These are phyloP conservation scores for Sporisorium graminicola DNA, from an alignment of 1,284 basidiomycete genomes.

Conservation along the genomic window DNA sequence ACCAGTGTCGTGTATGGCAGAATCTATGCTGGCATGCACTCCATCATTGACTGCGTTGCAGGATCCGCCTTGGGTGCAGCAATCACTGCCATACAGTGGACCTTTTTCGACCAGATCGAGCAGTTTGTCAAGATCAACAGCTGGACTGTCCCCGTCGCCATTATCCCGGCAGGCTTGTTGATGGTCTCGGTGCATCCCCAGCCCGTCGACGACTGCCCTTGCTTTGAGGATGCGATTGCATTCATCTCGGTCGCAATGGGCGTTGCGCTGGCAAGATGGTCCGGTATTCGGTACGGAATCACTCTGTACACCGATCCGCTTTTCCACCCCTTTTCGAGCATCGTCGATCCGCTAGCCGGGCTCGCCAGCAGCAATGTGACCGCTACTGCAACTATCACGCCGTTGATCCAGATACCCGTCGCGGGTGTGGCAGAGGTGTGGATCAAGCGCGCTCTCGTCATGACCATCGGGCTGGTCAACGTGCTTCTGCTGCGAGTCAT, in stretches of 20 bases:
- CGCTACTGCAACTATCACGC: background rate
- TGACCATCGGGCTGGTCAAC: conserved; percentile 73
- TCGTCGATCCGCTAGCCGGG: conserved; percentile 5
- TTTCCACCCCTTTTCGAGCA: conserved; percentile 22
- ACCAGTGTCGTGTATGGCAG: conserved; percentile 87
- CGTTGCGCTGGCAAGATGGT: conserved; percentile 79
- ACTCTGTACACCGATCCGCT: conserved; percentile 28
- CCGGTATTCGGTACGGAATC: conserved; percentile 32
- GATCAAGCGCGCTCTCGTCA: conserved; percentile 69
- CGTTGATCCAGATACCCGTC: conserved; percentile 31
- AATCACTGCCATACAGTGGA: conserved; percentile 71
- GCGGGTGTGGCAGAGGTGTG: conserved; percentile 21
- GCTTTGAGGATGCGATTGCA: conserved; percentile 97
- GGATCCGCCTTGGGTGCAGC: conserved; percentile 65
- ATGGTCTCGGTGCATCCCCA: conserved; percentile 88
- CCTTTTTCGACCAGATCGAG: conserved; percentile 68
- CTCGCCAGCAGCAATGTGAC: background rate
- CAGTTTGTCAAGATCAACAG: conserved; percentile 69
- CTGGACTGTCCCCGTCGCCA: conserved; percentile 76
- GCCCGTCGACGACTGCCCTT: conserved; percentile 90
- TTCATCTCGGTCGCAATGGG: conserved; percentile 88
- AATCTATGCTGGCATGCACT: conserved; percentile 76
- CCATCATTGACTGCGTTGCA: conserved; percentile 66
- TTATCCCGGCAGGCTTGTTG: conserved; percentile 78
- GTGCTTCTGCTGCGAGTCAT: conserved; percentile 88